A percentile compares a stretch with the other conserved stretches of the same genome.
These are phyloP conservation scores for Penstemon newberryi DNA, from an alignment of 257 asterid species.

Conservation along the genomic window DNA sequence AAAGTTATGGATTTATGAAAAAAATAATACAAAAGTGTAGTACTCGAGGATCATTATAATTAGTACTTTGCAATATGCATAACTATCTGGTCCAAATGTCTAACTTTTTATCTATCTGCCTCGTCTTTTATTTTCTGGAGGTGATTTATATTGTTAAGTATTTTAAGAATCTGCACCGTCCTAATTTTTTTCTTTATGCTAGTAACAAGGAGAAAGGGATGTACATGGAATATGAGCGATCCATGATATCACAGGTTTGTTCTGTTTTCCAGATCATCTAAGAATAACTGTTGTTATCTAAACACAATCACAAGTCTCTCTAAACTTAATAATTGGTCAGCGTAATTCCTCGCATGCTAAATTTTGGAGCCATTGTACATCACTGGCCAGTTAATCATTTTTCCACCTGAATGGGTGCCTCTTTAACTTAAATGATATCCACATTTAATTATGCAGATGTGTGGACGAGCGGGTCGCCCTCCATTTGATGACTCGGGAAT, in stretches of 20 bases:
- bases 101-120: background rate
- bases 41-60: conserved; percentile 22
- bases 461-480: conserved; percentile 99
- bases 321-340: conserved; percentile 15
- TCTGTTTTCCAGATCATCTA: conserved; percentile 27
- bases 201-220: conserved; percentile 97
- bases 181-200: conserved; percentile 32
- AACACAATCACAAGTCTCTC: background rate
- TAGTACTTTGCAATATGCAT: conserved; percentile 21
- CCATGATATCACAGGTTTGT: conserved; percentile 83
- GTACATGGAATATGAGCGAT: conserved; percentile 92
- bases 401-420: conserved; percentile 11
- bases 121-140: conserved; percentile 22
- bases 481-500: conserved; percentile 96
- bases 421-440: conserved; percentile 30
- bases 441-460: conserved; percentile 66
- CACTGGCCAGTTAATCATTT: conserved; percentile 12
- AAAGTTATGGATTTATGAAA: conserved; percentile 3
- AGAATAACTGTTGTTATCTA: background rate
- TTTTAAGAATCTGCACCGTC: conserved; percentile 18
- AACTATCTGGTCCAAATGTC: conserved; percentile 9
- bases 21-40: conserved; percentile 19
- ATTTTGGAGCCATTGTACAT: conserved; percentile 23
- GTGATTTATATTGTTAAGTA: conserved; percentile 15
- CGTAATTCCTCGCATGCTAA: background rate